These are phyloP conservation scores for Trichoderma afroharzianum DNA, from an alignment of 2,329 filamentous ascomycete species.

Conservation along the genomic window DNA sequence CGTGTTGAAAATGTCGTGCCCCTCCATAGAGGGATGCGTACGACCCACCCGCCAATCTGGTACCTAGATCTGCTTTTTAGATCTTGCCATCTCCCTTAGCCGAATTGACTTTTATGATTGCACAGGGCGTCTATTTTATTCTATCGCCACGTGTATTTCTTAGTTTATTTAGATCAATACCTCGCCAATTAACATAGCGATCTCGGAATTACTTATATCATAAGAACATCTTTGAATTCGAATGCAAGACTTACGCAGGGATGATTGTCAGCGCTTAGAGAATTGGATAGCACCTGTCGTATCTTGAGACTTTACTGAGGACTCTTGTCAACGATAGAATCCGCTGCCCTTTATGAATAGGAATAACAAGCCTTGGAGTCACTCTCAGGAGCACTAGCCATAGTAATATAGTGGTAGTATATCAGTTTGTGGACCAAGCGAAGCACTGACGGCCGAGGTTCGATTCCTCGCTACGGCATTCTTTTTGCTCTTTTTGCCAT, in stretches of 20 bases:
- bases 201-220: not conserved
- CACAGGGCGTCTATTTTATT: not conserved
- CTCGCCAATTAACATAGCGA: not conserved
- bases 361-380: not conserved
- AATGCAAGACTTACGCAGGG: not conserved
- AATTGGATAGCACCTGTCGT: not conserved
- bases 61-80: not conserved
- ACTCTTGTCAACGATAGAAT: not conserved
- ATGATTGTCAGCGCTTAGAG: not conserved
- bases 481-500: not conserved
- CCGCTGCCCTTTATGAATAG: not conserved
- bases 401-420: not conserved
- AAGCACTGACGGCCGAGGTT: not conserved
- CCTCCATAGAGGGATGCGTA: not conserved
- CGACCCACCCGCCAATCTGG: not conserved
- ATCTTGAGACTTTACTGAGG: not conserved
- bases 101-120: not conserved
- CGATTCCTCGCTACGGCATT: not conserved
- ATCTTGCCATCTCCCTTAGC: not conserved
- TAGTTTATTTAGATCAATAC: not conserved
- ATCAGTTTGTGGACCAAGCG: not conserved
- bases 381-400: not conserved
- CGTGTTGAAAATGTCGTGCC: constrained; percentile 1
- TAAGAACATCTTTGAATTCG: not conserved
- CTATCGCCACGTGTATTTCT: not conserved